phyloP scores from a whole-genome alignment of 1,284 basidiomycete species.

The Naganishia cerealis region DNA sequence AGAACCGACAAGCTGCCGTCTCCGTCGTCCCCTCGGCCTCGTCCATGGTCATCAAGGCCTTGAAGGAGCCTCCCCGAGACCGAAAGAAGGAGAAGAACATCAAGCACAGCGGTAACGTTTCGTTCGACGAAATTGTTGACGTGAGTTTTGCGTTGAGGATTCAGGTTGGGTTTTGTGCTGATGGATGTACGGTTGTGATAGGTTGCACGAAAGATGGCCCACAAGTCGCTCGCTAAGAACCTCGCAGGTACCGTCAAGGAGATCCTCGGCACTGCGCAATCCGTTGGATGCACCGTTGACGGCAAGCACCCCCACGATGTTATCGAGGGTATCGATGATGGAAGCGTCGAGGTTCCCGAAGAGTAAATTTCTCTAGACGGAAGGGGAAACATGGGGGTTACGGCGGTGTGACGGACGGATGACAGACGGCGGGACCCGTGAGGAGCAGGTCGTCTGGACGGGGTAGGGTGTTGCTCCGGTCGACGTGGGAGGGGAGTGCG shows the following conservation, averaged over 20 bases:
- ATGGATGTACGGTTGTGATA: slow-evolving; percentile 29
- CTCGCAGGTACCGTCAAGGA: slow-evolving; percentile 89
- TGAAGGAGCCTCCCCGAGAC: slow-evolving; percentile 99
- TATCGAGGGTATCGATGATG: slow-evolving; percentile 93
- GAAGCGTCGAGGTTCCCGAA: slow-evolving; percentile 90
- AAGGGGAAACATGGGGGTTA: neutral
- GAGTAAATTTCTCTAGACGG: slow-evolving; percentile 68
- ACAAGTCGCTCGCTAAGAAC: slow-evolving; percentile 91
- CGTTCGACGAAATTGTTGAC: slow-evolving; percentile 94
- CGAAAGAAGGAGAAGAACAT: slow-evolving; percentile 99
- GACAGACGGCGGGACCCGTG: neutral
- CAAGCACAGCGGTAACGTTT: slow-evolving; percentile 92
- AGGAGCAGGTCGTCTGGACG: neutral
- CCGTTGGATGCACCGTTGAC: slow-evolving; percentile 92
- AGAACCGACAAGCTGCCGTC: slow-evolving; percentile 98
- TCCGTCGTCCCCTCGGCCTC: slow-evolving; percentile 97
- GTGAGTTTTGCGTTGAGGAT: slow-evolving; percentile 40
- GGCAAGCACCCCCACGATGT: slow-evolving; percentile 90
- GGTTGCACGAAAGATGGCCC: slow-evolving; percentile 80
- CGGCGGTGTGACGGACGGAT: slow-evolving; percentile 12
- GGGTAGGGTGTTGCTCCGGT: slow-evolving; percentile 3
- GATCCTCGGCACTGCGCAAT: slow-evolving; percentile 89
- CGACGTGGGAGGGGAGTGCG: neutral
- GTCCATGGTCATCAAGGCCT: slow-evolving; percentile 95
- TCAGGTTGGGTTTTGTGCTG: neutral